Evolutionary conservation across 2,329 filamentous ascomycete species (phyloP), one percentile per base, ranked within the genome.

Genomic region (Celoporthe dispersa): DNA sequence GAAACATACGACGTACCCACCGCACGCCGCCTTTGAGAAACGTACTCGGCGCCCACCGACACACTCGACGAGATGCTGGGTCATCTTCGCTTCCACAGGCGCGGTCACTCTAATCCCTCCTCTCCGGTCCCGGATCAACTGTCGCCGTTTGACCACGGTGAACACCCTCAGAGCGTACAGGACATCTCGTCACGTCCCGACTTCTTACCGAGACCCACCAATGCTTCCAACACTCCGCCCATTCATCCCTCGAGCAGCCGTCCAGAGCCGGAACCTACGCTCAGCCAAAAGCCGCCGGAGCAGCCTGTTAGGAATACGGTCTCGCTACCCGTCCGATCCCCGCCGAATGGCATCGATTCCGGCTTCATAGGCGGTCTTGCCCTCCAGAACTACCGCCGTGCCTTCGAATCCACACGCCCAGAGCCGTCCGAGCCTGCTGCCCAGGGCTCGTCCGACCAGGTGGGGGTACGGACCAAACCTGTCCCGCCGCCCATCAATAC

Each of bases 291-390:
- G 55, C 25, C 70, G 16, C 68, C 70, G 7, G 65, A 71, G 39
- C 70, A 71, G 70, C 70, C 62, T n/a, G 51, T 71, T 22, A 67
- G 60, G 68, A 69, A 75, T 25, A 66, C 65, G 74, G 76, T 70
- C 73, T 75, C 68, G 75, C 75, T 74, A 60, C 78, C 73, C 74
- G 75, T 76, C 39, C 76, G 75, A 41, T 78, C 79, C 3, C 76
- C 78, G 3, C 78, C 82, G 66, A 81, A 78, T 64, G 78, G 77
- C 68, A 77, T 77, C 8, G 79, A 81, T 33, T 81, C 82, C 1
- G 81, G 84, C 16, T 89, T 89, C 74, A 84, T 89, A 64, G 87
- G 87, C 22, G 87, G 87, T 2, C 77, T 87, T 16, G 85, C 86
- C 3, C 77, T 88, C 70, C 80, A 81, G 72, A 87, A 88, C 62